phyloP scores from a whole-genome alignment of 345 rosid genomes.

The Populus pruinosa region DNA sequence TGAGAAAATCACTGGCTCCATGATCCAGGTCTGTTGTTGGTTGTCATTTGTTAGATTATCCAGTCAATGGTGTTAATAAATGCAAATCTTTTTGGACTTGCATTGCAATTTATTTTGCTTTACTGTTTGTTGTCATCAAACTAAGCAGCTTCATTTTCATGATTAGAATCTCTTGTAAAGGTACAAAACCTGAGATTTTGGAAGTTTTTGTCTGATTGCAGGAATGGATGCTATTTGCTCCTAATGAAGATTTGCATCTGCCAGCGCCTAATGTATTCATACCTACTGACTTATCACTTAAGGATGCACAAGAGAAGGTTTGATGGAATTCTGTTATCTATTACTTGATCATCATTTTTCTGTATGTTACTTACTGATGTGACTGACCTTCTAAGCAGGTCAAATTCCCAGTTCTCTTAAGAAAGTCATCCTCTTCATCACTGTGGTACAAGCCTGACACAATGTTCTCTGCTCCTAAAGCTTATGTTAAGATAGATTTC shows the following conservation, averaged over 20 bases:
- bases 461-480: conserved; percentile 73
- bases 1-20: conserved; percentile 50
- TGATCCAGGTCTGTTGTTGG: conserved; percentile 53
- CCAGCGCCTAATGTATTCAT: conserved; percentile 72
- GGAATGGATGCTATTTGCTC: conserved; percentile 75
- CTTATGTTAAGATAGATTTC: conserved; percentile 73
- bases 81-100: neutral
- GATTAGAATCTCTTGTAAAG: conserved; percentile 5
- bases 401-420: conserved; percentile 52
- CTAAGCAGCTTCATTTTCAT: neutral
- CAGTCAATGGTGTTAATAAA: conserved; percentile 1
- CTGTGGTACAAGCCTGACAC: conserved; percentile 91
- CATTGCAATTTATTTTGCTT: neutral
- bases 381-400: conserved; percentile 45
- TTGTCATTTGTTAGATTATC: conserved; percentile 10
- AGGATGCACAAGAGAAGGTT: conserved; percentile 63
- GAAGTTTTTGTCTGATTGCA: conserved; percentile 31
- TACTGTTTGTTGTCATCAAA: neutral
- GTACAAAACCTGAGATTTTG: neutral
- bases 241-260: conserved; percentile 62
- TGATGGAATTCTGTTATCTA: neutral
- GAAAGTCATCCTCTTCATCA: conserved; percentile 60
- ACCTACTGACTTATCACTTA: conserved; percentile 79
- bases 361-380: conserved; percentile 12
- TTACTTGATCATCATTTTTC: neutral